Conservation (phyloP, 2,329 filamentous ascomycete species). For the Ophiostoma tasmaniense region DNA sequence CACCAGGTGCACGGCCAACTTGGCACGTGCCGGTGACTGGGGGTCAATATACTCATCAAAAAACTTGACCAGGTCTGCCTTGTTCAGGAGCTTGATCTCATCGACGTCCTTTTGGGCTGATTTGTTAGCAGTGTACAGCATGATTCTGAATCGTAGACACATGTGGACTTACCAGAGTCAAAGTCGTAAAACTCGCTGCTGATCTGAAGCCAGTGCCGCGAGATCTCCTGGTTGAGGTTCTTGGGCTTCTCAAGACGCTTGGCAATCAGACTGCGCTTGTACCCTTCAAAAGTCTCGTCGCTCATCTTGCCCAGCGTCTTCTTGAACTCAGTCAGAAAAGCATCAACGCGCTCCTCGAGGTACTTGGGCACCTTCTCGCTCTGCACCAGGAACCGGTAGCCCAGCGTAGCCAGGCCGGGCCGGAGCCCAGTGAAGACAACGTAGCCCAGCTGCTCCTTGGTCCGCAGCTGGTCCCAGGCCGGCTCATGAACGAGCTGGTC, state of each 20-base stretch:
- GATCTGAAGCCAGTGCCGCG: constrained; percentile 77
- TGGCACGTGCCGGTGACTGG: constrained; percentile 63
- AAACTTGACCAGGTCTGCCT: constrained; percentile 71
- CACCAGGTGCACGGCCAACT: constrained; percentile 73
- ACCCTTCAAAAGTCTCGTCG: constrained; percentile 75
- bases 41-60: constrained; percentile 70
- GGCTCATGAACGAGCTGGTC: constrained; percentile 90
- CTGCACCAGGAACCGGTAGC: constrained; percentile 85
- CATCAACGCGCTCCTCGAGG: constrained; percentile 78
- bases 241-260: constrained; percentile 85
- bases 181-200: constrained; percentile 84
- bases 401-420: constrained; percentile 66
- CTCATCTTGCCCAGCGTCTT: constrained; percentile 65
- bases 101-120: constrained; percentile 68
- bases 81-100: constrained; percentile 64
- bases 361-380: constrained; percentile 80
- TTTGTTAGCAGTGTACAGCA: background rate
- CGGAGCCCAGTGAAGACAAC: constrained; percentile 80
- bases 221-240: constrained; percentile 79
- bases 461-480: constrained; percentile 86
- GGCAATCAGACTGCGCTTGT: constrained; percentile 83
- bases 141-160: too few species aligned
- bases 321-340: constrained; percentile 64
- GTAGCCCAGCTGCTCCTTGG: constrained; percentile 95
- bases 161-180: constrained; percentile 56